These are phyloP conservation scores for Pseudozyma sp. DNA, from an alignment of 1,284 basidiomycete species.

Conservation along the genomic window DNA sequence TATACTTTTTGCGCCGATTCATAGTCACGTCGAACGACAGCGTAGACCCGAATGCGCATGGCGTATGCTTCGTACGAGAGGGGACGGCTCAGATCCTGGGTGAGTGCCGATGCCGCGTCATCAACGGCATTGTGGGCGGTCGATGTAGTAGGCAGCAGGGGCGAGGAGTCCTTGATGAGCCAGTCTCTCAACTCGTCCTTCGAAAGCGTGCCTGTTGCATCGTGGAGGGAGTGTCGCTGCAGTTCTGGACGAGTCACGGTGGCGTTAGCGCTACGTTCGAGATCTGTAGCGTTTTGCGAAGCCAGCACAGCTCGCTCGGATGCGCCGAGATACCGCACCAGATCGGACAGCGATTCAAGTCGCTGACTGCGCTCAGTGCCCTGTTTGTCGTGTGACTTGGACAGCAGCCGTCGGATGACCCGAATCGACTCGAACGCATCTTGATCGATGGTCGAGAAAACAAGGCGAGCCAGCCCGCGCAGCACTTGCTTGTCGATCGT, in stretches of 20 bases:
- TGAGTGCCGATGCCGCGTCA: conserved; percentile 4
- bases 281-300: conserved; percentile 19
- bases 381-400: background rate
- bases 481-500: conserved; percentile 21
- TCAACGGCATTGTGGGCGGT: background rate
- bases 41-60: conserved; percentile 49
- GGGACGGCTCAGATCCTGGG: conserved; percentile 20
- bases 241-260: background rate
- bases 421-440: conserved; percentile 35
- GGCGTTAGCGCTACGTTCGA: background rate
- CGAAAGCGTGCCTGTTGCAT: background rate
- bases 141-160: conserved; percentile 5
- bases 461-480: conserved; percentile 22
- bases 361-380: conserved; percentile 8
- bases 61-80: conserved; percentile 41
- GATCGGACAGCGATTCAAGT: conserved; percentile 12
- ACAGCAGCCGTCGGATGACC: conserved; percentile 11
- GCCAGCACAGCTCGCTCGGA: conserved; percentile 16
- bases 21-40: conserved; percentile 43
- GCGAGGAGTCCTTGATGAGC: conserved; percentile 33
- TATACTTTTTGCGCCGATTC: conserved; percentile 45
- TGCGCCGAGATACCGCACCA: conserved; percentile 19
- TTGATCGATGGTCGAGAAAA: conserved; percentile 39
- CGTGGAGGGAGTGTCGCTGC: background rate
- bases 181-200: conserved; percentile 39